Conservation (phyloP, 2,329 filamentous ascomycete species). For the Lasiodiplodia sp. region DNA sequence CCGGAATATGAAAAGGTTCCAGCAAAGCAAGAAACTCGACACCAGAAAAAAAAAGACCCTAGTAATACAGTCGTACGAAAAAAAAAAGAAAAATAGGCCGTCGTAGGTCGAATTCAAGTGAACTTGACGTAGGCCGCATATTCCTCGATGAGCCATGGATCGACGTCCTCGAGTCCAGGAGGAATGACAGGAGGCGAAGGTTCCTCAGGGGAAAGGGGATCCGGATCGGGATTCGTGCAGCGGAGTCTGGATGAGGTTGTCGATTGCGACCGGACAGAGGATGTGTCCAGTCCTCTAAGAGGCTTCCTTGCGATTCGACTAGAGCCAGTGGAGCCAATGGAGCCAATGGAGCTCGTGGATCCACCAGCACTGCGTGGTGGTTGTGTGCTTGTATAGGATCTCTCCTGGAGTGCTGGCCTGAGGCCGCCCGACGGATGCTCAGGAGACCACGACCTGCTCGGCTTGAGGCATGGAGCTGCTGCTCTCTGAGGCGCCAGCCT, state of each 20-base stretch:
- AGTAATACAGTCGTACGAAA: conserved; percentile 9
- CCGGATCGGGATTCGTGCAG: conserved; percentile 16
- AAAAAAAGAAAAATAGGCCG: background rate
- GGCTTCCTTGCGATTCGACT: background rate
- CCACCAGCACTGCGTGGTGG: conserved; percentile 3
- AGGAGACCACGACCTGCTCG: conserved; percentile 18
- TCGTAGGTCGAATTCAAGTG: background rate
- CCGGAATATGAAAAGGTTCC: conserved; percentile 1
- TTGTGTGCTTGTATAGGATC: background rate
- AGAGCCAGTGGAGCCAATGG: background rate
- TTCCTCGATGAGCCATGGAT: conserved; percentile 49
- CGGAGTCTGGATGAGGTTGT: background rate
- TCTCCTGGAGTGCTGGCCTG: conserved; percentile 8
- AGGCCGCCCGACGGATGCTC: conserved; percentile 4
- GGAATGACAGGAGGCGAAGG: conserved; percentile 29
- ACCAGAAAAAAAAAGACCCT: background rate
- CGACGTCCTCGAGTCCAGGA: conserved; percentile 43
- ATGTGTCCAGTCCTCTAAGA: conserved; percentile 7
- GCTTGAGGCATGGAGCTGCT: background rate
- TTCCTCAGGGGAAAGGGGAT: conserved; percentile 28
- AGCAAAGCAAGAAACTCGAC: conserved; percentile 6
- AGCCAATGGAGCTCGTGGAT: background rate
- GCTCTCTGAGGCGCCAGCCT: background rate
- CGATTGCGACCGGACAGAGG: conserved; percentile 12
- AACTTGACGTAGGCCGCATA: conserved; percentile 52